A percentile compares a stretch with the other conserved stretches of the same genome.
These are phyloP conservation scores for Hemisphaericaspora xylofermentans DNA, from an alignment of 1,139 yeast genomes.

Conservation along the genomic window DNA sequence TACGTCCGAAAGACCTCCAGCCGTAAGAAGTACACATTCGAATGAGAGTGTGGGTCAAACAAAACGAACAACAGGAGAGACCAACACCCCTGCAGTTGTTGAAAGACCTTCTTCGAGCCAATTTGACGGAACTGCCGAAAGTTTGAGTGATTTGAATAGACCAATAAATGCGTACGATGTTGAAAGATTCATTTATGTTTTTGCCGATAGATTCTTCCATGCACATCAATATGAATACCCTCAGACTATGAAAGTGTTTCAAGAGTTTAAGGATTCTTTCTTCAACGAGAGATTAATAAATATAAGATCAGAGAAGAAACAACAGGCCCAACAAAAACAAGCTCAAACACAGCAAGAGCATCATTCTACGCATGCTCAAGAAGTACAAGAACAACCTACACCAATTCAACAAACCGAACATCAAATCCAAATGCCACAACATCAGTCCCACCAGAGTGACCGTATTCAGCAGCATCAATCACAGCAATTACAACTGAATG, in stretches of 20 bases:
- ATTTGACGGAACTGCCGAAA: background rate
- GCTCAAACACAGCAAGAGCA: slow-evolving; percentile 11
- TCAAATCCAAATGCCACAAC: slow-evolving; percentile 3
- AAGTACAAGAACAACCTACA: slow-evolving; percentile 6
- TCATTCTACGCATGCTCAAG: too few species aligned
- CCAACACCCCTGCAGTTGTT: background rate
- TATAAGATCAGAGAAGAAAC: slow-evolving; percentile 27
- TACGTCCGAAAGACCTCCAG: slow-evolving; percentile 9
- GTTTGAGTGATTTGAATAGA: slow-evolving; percentile 13
- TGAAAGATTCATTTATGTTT: slow-evolving; percentile 48
- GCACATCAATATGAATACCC: slow-evolving; percentile 47
- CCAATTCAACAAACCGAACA: background rate
- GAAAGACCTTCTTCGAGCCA: background rate
- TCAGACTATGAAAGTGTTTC: slow-evolving; percentile 49
- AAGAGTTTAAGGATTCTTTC: slow-evolving; percentile 50
- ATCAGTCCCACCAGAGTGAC: slow-evolving; percentile 3
- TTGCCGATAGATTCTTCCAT: slow-evolving; percentile 49
- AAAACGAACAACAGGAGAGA: background rate
- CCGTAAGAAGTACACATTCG: background rate
- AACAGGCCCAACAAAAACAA: slow-evolving; percentile 10
- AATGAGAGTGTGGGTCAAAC: background rate
- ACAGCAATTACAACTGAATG: slow-evolving; percentile 8
- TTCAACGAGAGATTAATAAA: slow-evolving; percentile 48
- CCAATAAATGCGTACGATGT: slow-evolving; percentile 42
- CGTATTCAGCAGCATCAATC: slow-evolving; percentile 5